A percentile compares a stretch with the other conserved stretches of the same genome.
phyloP scores from a whole-genome alignment of 1,139 yeast species.

The Candida pseudoviswanathii region DNA sequence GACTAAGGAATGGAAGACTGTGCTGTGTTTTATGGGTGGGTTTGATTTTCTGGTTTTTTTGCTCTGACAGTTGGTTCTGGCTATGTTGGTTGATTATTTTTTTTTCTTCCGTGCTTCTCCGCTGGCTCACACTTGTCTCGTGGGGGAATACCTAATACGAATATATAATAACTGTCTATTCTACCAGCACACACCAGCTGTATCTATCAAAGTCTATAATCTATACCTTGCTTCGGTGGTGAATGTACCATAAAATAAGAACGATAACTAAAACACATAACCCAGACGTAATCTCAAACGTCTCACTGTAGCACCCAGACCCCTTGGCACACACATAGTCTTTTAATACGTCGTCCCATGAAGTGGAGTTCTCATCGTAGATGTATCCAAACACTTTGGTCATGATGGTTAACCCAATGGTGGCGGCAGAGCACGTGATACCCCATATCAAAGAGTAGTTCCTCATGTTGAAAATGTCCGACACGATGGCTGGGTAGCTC shows the following conservation, averaged over 20 bases:
- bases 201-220: conserved; percentile 1
- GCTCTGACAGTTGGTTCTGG: no score
- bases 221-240: conserved; percentile 9
- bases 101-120: no score
- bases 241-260: conserved; percentile 28
- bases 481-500: conserved; percentile 75
- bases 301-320: conserved; percentile 38
- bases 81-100: no score
- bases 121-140: no score
- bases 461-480: conserved; percentile 74
- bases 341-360: conserved; percentile 22
- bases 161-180: no score
- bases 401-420: conserved; percentile 39
- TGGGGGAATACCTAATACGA: no score
- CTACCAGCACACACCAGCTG: no score
- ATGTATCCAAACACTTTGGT: conserved; percentile 43
- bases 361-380: conserved; percentile 38
- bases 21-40: no score
- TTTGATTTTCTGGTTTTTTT: no score
- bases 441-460: conserved; percentile 86
- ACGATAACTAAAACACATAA: conserved; percentile 28
- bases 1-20: no score
- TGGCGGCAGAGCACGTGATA: conserved; percentile 58
- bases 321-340: conserved; percentile 40
- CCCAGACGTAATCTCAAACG: conserved; percentile 37